phyloP scores from a whole-genome alignment of 805 yeast species.

The Priceomyces haplophilus region DNA sequence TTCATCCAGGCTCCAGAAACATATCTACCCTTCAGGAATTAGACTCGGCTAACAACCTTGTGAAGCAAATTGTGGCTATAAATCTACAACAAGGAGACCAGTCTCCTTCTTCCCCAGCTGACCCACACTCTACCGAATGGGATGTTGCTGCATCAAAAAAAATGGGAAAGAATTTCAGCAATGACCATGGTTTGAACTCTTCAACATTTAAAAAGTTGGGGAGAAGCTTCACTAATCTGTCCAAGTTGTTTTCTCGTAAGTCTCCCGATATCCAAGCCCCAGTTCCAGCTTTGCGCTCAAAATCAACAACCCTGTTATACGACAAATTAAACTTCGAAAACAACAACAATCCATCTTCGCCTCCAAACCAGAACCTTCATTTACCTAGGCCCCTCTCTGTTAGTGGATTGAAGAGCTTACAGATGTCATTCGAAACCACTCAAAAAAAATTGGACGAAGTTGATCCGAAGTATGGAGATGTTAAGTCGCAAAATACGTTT shows the following conservation, averaged over 20 bases:
- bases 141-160: background rate
- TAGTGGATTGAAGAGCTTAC: constrained; percentile 28
- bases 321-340: background rate
- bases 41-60: constrained; percentile 9
- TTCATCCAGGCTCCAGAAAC: background rate
- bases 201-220: constrained; percentile 11
- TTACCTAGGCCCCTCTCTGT: constrained; percentile 36
- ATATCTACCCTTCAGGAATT: constrained; percentile 16
- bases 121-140: background rate
- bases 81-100: constrained; percentile 8
- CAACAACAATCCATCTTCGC: background rate
- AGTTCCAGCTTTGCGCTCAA: background rate
- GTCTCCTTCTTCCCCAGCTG: background rate
- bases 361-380: constrained; percentile 6
- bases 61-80: constrained; percentile 12
- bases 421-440: constrained; percentile 34
- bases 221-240: constrained; percentile 15
- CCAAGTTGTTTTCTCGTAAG: constrained; percentile 14
- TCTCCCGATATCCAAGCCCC: background rate
- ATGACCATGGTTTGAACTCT: background rate
- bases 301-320: background rate
- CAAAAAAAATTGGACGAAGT: constrained; percentile 22
- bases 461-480: constrained; percentile 20
- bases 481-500: background rate
- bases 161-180: background rate